Evolutionary conservation across 495 filamentous ascomycete species (phyloP), one percentile per base, ranked within the genome.

Genomic region (Astrothelium macrocarpum): DNA sequence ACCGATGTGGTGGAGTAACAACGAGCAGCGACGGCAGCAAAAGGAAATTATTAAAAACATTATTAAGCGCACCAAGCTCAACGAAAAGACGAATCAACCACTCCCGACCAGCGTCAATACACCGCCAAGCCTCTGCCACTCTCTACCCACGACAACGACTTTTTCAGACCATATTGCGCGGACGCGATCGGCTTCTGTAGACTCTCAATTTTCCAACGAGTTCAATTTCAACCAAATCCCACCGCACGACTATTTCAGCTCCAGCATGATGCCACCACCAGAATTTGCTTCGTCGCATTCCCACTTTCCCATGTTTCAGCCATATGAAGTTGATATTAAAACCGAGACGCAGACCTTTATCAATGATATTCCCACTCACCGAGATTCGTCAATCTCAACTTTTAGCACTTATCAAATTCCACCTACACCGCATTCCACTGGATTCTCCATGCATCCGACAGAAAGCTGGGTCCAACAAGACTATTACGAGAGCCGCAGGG

Each of bases 11-110:
- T 98, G 94, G 94, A 89, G 86, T 74, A 96, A 88, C 78, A 86
- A 88, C 69, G 91, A 95, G 66, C 84, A 87, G 75, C 81, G 94
- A 64, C 84, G 86, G 69, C 73, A 86, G 28, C 90, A 96, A 72
- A 98, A 98, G 81, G 94, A 97, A 72, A 78, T 84, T 25, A 92
- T 98, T 79, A 98, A 98, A 82, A 87, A 87, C 78, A 90, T 92
- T 75, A 98, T 98, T 78, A 95, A 95, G 83, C 85, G 90, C 62
- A 97, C 91, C 66, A 97, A 97, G 82, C 80, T 92, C 65, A 84
- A 87, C 43, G 93, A 97, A 77, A 94, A 96, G 83, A 76, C 79
- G 43, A 77, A 77, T 14, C 74, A 82, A 61, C 67, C 78, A 32
- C 80, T 80, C 45, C 78, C 83, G 53, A 79, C 83, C 61, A 78